Evolutionary conservation across 2,329 filamentous ascomycete genomes (phyloP), one percentile per base, ranked within the genome.

Genomic region (Colletotrichum orbiculare): DNA sequence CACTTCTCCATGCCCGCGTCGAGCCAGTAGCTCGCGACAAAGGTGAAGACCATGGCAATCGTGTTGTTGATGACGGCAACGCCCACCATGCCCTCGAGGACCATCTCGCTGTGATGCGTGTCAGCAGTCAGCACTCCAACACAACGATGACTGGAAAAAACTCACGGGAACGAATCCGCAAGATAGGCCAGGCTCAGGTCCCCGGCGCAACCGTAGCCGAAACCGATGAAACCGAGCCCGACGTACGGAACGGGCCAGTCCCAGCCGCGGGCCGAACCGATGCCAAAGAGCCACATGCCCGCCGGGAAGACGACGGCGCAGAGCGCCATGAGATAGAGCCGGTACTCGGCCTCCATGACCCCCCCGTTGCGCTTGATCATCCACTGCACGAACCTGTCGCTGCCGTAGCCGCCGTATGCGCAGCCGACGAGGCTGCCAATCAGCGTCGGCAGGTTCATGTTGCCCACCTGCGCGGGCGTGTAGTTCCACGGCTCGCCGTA

Each of bases 171-270:
- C 4, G 81, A 81, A 64, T 87, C 85, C 68, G 84, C 83, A 5
- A 86, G 74, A 64, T 87, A 87, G 0, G 84, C 82, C 77, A 85
- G 80, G 58, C 80, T 79, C 62, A 88, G 71, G 72, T 87, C 85
- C 6, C 85, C 85, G 2, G 84, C 84, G 54, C 85, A 87, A 8
- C 85, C 85, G 73, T 85, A 87, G 2, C 85, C 85, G 59, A 88
- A 87, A 5, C 85, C 85, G 35, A 87, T 87, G 68, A 87, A 82
- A 4, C 82, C 85, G 0, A 87, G 74, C 2, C 83, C 85, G 12
- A 87, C 75, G 58, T 87, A 87, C 0, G 85, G 82, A 8, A 76
- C 76, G 1, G 81, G 83, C 85, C 85, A 87, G 41, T 73, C 67
- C 84, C 82, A 86, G 1, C 80, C 82, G 42, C 82, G 75, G 9